Conservation (phyloP, 208 protist genomes). For the Balamuthia mandrillaris region DNA sequence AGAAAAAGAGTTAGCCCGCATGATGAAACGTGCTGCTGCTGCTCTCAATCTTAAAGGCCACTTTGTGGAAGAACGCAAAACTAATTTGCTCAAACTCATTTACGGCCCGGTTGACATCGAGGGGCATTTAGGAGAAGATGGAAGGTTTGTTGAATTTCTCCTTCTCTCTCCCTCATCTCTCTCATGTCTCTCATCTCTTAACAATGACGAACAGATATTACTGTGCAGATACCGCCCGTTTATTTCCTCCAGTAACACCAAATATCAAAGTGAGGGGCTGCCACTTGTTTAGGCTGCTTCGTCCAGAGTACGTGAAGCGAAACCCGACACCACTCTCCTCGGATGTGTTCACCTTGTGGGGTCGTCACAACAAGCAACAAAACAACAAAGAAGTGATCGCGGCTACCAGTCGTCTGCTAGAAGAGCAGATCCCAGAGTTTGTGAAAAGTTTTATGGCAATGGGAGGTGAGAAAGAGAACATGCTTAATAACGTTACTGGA, state of each 20-base stretch:
- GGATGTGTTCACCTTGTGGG: constrained; percentile 26
- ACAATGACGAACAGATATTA: constrained; percentile 3
- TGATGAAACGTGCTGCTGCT: background rate
- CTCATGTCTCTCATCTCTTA: no score
- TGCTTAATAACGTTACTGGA: no score
- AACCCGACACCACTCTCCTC: constrained; percentile 13
- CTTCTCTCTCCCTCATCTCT: background rate
- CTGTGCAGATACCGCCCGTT: constrained; percentile 23
- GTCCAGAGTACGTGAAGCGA: constrained; percentile 6
- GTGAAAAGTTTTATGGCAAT: no score
- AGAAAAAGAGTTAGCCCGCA: background rate
- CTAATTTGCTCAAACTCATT: background rate
- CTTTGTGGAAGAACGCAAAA: background rate
- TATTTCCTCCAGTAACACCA: constrained; percentile 36
- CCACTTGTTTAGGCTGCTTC: constrained; percentile 11
- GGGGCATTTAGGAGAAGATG: background rate
- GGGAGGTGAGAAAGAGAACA: no score
- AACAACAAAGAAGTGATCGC: constrained; percentile 24
- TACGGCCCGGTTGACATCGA: constrained; percentile 34
- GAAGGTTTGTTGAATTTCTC: background rate
- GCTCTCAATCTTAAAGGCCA: constrained; percentile 12
- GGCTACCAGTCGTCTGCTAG: background rate
- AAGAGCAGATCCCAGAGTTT: no score
- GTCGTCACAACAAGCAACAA: constrained; percentile 17
- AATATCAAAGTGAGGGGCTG: background rate